A percentile compares a stretch with the other conserved stretches of the same genome.
Evolutionary conservation across 768 basidiomycete genomes (phyloP).

Genomic region (Naganishia onofrii): DNA sequence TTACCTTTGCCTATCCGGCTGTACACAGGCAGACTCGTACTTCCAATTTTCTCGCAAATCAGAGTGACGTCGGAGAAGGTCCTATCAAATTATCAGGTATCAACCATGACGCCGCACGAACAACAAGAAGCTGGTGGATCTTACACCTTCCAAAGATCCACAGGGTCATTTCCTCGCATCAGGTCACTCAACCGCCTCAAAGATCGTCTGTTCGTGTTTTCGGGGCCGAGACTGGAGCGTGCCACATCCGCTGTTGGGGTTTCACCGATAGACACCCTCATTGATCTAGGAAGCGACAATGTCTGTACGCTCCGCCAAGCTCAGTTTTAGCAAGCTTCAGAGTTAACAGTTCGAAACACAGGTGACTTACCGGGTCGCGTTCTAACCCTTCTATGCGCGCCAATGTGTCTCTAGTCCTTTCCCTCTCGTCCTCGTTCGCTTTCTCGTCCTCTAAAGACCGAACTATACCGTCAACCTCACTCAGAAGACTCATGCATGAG

Average conservation of each 20-base stretch:
- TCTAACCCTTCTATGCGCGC: constrained; percentile 95
- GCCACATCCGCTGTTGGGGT: constrained; percentile 22
- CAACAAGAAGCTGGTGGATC: constrained; percentile 27
- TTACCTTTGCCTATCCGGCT: constrained; percentile 36
- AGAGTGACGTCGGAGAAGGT: constrained; percentile 93
- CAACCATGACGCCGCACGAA: no score
- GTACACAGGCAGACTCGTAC: constrained; percentile 59
- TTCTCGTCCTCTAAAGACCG: constrained; percentile 98
- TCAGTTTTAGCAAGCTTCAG: background rate
- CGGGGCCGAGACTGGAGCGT: constrained; percentile 41
- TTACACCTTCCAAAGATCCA: constrained; percentile 85
- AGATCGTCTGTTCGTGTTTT: constrained; percentile 69
- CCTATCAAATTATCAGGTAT: constrained; percentile 30
- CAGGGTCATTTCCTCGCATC: constrained; percentile 61
- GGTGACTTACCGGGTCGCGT: constrained; percentile 69
- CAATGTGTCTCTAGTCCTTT: constrained; percentile 89
- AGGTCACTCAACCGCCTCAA: constrained; percentile 89
- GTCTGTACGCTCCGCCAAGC: constrained; percentile 2
- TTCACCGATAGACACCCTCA: constrained; percentile 82
- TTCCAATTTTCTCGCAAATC: constrained; percentile 83
- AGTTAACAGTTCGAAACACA: background rate
- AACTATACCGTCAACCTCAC: constrained; percentile 93
- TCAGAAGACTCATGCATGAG: constrained; percentile 85
- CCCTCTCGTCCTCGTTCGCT: constrained; percentile 90
- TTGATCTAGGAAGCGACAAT: constrained; percentile 74